Evolutionary conservation across 495 filamentous ascomycete species (phyloP).

Genomic region (Neurospora tetraspora): DNA sequence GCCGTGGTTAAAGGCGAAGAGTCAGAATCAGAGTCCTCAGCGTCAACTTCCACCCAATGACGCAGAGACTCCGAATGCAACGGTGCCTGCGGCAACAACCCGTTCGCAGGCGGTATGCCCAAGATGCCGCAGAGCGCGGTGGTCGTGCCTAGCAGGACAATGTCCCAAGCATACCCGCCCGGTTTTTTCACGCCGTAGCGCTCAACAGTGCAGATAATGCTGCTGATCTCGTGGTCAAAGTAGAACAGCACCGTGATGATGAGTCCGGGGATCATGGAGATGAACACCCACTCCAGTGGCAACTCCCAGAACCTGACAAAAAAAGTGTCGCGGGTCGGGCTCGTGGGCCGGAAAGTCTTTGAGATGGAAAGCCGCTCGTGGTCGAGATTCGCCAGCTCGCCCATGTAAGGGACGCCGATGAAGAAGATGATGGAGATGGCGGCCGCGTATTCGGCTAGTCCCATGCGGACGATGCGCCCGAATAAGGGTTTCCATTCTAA

Average conservation of each 20-base stretch:
- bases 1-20: not conserved
- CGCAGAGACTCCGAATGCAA: slow-evolving; percentile 58
- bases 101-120: slow-evolving; percentile 61
- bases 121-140: slow-evolving; percentile 60
- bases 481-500: slow-evolving; percentile 57
- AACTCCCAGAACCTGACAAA: slow-evolving; percentile 59
- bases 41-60: slow-evolving; percentile 37
- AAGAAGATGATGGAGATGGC: slow-evolving; percentile 62
- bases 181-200: slow-evolving; percentile 58
- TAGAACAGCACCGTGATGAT: slow-evolving; percentile 66
- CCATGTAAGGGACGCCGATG: slow-evolving; percentile 57
- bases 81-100: slow-evolving; percentile 60
- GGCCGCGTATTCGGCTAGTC: slow-evolving; percentile 57
- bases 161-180: slow-evolving; percentile 62
- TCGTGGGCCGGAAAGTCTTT: slow-evolving; percentile 47
- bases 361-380: slow-evolving; percentile 53
- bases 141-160: slow-evolving; percentile 56
- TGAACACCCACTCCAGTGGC: slow-evolving; percentile 52
- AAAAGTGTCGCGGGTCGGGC: slow-evolving; percentile 47
- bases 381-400: slow-evolving; percentile 51
- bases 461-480: slow-evolving; percentile 56
- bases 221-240: slow-evolving; percentile 67
- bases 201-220: slow-evolving; percentile 63
- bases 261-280: slow-evolving; percentile 52
- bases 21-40: slow-evolving; percentile 11